Evolutionary conservation across 1,284 basidiomycete genomes (phyloP).

Genomic region (Fomitopsis palustris): DNA sequence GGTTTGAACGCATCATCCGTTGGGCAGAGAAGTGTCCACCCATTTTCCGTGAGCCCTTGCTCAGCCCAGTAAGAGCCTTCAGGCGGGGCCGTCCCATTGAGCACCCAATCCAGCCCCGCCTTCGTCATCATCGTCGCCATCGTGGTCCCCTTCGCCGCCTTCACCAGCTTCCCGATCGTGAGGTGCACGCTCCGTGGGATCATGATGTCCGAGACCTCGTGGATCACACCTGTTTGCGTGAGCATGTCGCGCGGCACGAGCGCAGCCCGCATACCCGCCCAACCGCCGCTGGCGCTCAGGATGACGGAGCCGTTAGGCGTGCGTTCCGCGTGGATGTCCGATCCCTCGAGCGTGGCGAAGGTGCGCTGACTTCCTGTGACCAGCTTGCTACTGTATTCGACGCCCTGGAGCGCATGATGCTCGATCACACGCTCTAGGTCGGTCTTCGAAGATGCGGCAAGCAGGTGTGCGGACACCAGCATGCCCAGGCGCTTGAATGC

Average conservation of each 20-base stretch:
- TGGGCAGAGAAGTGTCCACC: constrained; percentile 89
- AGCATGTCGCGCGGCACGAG: constrained; percentile 62
- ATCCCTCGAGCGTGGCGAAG: constrained; percentile 71
- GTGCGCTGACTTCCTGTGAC: constrained; percentile 63
- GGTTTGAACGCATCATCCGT: constrained; percentile 89
- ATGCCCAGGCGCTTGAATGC: constrained; percentile 86
- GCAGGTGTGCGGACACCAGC: constrained; percentile 85
- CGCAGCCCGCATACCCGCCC: constrained; percentile 63
- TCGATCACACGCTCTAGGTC: constrained; percentile 82
- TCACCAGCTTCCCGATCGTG: constrained; percentile 85
- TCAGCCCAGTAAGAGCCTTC: constrained; percentile 59
- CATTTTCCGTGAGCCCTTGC: constrained; percentile 40
- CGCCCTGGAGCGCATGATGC: constrained; percentile 79
- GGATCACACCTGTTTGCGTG: constrained; percentile 89
- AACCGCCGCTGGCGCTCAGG: constrained; percentile 69
- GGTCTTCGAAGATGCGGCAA: constrained; percentile 68
- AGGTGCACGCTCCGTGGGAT: constrained; percentile 88
- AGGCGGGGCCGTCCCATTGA: constrained; percentile 81
- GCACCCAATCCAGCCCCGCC: constrained; percentile 85
- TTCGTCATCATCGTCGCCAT: constrained; percentile 84
- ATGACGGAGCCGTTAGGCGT: constrained; percentile 47
- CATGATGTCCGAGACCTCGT: constrained; percentile 86
- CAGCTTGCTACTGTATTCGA: constrained; percentile 73
- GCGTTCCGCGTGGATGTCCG: constrained; percentile 59
- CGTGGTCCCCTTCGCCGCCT: constrained; percentile 82